Base-by-base conservation (phyloP, 75 land plant species). In the Ceratopteris richardii region DNA sequence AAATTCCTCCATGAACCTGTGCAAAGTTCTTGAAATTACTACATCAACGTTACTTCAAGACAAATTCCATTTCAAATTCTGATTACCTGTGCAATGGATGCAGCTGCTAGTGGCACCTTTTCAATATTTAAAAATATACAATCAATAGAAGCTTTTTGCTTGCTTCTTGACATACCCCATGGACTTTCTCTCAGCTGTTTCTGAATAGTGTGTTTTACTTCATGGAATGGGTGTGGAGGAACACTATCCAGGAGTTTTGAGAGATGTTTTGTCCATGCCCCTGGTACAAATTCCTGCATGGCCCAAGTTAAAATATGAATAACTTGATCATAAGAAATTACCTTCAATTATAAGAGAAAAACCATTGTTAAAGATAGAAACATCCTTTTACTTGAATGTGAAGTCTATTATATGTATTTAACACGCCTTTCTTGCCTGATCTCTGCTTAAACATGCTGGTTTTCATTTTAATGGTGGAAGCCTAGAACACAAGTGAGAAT, bases 61-160 rank as follows among this genome's bases (percentile, higher is more conserved):
- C n/a, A n/a, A n/a, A n/a, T n/a, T n/a, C n/a, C n/a, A n/a, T n/a
- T n/a, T 33, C 9, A 33, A 4, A 33, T 33, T 4, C 9, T 33
- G 21, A 17, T n/a, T 74, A 74, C 77, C 67, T 74, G 77, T 20
- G 77, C 77, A 56, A 74, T 74, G 17, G 77, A 74, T 16, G 77
- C 77, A 5, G 77, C 73, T 36, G 77, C 77, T 47, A 74, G 56
- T 2, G 73, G 56, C n/a, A 31, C 58, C 26, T 56, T 21, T 12
- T 74, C 77, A 22, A 74, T 63, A 21, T 63, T 7, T n/a, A 50
- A 36, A 43, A 74, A 74, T 12, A 74, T 66, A 47, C 54, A 61
- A 51, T 64, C 72, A 29, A 74, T 29, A 53, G 67, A 16, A 0
- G 39, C 61, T 29, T 51, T 24, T 12, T 22, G 26, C 16, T 27